phyloP scores from a whole-genome alignment of 164 flowering plant genomes.

The Cinnamomum micranthum region DNA sequence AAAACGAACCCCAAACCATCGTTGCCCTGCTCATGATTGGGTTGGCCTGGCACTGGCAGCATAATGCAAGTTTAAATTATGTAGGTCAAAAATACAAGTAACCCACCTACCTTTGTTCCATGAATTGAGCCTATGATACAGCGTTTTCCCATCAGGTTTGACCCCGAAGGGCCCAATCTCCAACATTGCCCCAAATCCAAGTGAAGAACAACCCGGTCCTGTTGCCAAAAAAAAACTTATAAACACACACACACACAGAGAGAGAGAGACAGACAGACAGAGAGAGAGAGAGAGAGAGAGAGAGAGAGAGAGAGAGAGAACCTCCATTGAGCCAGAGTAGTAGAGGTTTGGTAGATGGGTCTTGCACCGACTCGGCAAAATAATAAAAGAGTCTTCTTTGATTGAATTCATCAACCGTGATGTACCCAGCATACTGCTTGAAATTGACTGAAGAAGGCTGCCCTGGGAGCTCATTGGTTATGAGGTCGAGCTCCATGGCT shows the following conservation, averaged over 20 bases:
- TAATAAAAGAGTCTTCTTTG: slow-evolving; percentile 28
- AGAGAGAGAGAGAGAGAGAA: not conserved
- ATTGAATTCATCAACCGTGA: slow-evolving; percentile 14
- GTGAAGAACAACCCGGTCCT: slow-evolving; percentile 10
- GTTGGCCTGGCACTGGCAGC: no score
- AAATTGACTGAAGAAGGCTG: slow-evolving; percentile 21
- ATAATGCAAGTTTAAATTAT: no score
- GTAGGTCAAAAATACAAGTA: not conserved
- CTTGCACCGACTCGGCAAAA: slow-evolving; percentile 24
- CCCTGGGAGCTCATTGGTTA: slow-evolving; percentile 20
- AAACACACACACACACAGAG: not conserved
- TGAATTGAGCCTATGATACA: not conserved
- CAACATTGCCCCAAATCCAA: slow-evolving; percentile 7
- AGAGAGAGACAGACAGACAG: not conserved
- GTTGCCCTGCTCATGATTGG: no score
- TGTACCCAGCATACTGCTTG: slow-evolving; percentile 28
- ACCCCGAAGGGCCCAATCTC: slow-evolving; percentile 8
- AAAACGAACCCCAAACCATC: no score
- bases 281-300: no score
- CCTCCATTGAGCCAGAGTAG: slow-evolving; percentile 35
- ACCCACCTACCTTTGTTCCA: slow-evolving; percentile 8
- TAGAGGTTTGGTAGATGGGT: slow-evolving; percentile 28
- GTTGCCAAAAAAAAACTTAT: not conserved
- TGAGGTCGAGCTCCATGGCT: slow-evolving; percentile 15
- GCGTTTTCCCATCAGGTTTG: slow-evolving; percentile 6